These are phyloP conservation scores for Clitoria ternatea DNA, from an alignment of 306 rosid genomes.

Conservation along the genomic window DNA sequence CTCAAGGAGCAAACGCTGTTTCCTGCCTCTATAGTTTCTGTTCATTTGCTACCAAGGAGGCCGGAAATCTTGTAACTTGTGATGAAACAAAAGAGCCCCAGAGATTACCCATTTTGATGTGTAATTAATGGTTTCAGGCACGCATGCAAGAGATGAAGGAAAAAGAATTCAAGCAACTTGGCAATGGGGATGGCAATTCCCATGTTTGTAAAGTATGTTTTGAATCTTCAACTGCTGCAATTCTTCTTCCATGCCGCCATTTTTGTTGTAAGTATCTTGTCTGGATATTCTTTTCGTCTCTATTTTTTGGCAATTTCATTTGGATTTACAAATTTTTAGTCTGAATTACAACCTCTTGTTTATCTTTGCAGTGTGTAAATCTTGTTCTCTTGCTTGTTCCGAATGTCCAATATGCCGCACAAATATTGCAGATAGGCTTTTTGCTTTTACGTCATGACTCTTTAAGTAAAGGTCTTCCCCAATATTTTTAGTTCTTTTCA, in stretches of 20 bases:
- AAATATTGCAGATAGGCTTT: constrained; percentile 87
- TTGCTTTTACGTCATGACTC: constrained; percentile 77
- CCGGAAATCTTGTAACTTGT: background rate
- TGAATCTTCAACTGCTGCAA: constrained; percentile 93
- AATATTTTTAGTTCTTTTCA: background rate
- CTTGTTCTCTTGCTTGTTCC: constrained; percentile 96
- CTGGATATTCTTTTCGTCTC: background rate
- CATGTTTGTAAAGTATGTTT: constrained; percentile 96
- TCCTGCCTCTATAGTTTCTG: background rate
- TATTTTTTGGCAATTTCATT: background rate
- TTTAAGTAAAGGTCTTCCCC: constrained; percentile 41
- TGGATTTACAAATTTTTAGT: background rate
- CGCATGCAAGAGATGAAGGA: constrained; percentile 98
- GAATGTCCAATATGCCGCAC: constrained; percentile 97
- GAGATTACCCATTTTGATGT: background rate
- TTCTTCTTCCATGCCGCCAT: constrained; percentile 97
- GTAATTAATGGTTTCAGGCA: constrained; percentile 52
- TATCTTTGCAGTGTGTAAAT: constrained; percentile 66
- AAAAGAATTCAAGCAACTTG: constrained; percentile 72
- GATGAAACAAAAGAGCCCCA: background rate
- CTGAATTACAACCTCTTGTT: constrained; percentile 12
- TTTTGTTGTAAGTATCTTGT: constrained; percentile 71
- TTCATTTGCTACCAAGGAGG: background rate
- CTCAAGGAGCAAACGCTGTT: background rate
- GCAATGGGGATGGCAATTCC: constrained; percentile 84